Conservation (phyloP, 345 rosid genomes). For the Citropsis articulata region DNA sequence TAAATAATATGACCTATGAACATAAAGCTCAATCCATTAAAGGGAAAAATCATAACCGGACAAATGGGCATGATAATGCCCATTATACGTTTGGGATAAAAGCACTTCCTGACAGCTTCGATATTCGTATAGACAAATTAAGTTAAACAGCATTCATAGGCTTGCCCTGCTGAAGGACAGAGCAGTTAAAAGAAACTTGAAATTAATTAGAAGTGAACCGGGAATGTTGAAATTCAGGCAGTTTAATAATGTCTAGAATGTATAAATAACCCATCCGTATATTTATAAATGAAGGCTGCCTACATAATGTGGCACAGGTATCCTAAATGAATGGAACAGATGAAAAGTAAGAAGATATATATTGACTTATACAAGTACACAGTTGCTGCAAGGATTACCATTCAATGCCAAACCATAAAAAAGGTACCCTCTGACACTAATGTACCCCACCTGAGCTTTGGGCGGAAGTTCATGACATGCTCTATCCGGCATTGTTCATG, state of each 20-base stretch:
- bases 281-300: neutral
- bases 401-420: neutral
- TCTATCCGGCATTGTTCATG: neutral
- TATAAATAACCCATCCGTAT: too few relatives aligned
- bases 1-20: neutral
- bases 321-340: neutral
- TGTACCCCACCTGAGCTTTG: neutral
- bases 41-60: neutral
- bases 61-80: neutral
- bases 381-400: neutral
- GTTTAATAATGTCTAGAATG: neutral
- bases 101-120: constrained; percentile 52
- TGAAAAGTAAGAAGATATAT: neutral
- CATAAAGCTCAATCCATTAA: neutral
- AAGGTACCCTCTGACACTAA: neutral
- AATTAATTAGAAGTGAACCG: neutral
- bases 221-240: neutral
- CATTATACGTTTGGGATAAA: constrained; percentile 63
- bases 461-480: neutral
- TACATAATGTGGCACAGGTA: neutral
- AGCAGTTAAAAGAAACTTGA: neutral
- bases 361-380: neutral
- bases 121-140: constrained; percentile 36
- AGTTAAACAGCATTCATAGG: constrained; percentile 30
- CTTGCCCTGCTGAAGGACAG: constrained; percentile 40